Evolutionary conservation across 352 stramenopile species (phyloP), one percentile per base, ranked within the genome.

Genomic region (Globisporangium middletonii): DNA sequence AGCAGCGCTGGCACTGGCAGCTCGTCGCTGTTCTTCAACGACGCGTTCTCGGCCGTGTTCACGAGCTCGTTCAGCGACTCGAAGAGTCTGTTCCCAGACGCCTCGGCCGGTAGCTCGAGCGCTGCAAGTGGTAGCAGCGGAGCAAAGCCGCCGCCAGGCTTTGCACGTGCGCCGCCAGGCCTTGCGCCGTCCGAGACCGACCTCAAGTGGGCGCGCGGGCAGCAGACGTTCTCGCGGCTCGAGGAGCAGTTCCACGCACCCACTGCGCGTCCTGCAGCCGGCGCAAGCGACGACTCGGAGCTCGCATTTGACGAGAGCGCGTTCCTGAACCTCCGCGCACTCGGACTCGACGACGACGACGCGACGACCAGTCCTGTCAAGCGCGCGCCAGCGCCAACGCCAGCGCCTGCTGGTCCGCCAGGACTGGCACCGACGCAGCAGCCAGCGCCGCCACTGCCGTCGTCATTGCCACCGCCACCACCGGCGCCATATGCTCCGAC

Each of bases 1-100:
- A 75, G 45, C 53, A 62, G 52, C 58, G 50, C 55, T 9, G 55
- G 27, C 42, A 37, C 60, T n/a, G 65, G 67, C n/a, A 75, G 72
- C 26, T 88, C 73, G 55, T 83, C 83, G 54, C 70, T 94, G 30
- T 90, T 94, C 57, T 91, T 92, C 62, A 90, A 94, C 50, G 79
- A 94, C 58, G 77, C 81, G 19, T 90, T 94, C 59, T 91, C 84
- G 13, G 82, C 84, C 18, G 75, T 86, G 13, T 94, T 94, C 62
- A 89, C 87, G 75, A 81, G 81, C 53, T 87, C 72, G 49, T 90
- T 94, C 56, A 75, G 77, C 69, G 78, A 86, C 1, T 63, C 63
- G 13, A 63, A 63, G 51, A 47, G 51, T 23, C 45, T 65, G 23
- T 51, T 52, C 26, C 47, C 53, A 43, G 49, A 53, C 15, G 26